phyloP scores from a whole-genome alignment of 2,329 filamentous ascomycete genomes.

The Fusarium liriodendri region DNA sequence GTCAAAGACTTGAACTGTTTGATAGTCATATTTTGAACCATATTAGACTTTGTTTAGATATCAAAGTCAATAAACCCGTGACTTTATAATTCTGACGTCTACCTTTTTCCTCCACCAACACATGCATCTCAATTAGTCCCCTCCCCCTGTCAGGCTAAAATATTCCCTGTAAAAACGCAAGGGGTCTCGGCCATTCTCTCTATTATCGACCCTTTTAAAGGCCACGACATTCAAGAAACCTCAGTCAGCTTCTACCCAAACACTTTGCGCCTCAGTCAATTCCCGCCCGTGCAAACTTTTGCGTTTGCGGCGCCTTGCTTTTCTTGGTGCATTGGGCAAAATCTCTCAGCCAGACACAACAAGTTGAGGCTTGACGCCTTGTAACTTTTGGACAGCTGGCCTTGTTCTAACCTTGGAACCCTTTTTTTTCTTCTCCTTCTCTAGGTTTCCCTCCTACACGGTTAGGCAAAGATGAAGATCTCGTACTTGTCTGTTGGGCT shows the following conservation, averaged over 20 bases:
- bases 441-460: neutral
- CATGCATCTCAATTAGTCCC: neutral
- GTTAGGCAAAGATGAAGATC: constrained; percentile 73
- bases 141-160: neutral
- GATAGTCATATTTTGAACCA: too few relatives aligned
- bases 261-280: neutral
- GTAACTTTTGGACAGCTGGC: constrained; percentile 33
- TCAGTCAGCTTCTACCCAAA: neutral
- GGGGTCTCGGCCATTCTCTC: constrained; percentile 1
- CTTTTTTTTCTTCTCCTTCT: neutral
- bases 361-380: neutral
- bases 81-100: neutral
- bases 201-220: neutral
- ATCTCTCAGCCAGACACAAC: neutral
- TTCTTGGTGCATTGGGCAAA: constrained; percentile 17
- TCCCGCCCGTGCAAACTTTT: neutral
- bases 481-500: constrained; percentile 75
- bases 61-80: neutral
- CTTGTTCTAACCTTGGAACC: constrained; percentile 28
- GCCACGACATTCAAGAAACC: neutral
- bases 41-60: neutral
- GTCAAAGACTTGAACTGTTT: too few relatives aligned
- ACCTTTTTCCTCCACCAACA: neutral
- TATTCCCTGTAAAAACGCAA: constrained; percentile 1
- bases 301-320: constrained; percentile 23